phyloP scores from a whole-genome alignment of 2,329 filamentous ascomycete species.

The Xylariaceae sp. region DNA sequence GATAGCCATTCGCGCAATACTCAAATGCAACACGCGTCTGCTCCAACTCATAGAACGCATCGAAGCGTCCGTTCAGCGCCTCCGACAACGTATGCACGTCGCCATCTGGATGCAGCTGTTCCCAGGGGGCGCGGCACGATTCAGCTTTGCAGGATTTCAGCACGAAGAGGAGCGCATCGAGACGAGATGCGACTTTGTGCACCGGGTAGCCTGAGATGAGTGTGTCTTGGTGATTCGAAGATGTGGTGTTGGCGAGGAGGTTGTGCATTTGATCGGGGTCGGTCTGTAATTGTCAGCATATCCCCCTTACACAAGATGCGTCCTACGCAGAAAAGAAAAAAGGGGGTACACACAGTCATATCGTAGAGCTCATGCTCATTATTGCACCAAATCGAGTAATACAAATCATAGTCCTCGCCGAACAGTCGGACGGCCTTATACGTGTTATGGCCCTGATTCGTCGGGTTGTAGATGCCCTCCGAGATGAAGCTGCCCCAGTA shows the following conservation, averaged over 20 bases:
- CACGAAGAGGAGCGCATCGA: constrained; percentile 47
- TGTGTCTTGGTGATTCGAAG: neutral
- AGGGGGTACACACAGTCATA: constrained; percentile 41
- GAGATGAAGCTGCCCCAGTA: constrained; percentile 41
- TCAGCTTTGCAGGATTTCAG: constrained; percentile 44
- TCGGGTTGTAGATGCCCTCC: constrained; percentile 16
- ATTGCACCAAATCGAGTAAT: constrained; percentile 51
- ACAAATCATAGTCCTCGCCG: constrained; percentile 44
- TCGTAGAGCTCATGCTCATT: constrained; percentile 55
- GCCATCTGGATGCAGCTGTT: constrained; percentile 41
- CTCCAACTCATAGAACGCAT: constrained; percentile 39
- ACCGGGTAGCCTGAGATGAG: constrained; percentile 18
- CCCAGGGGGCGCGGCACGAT: constrained; percentile 43
- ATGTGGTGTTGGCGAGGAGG: constrained; percentile 32
- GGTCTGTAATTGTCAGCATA: constrained; percentile 11
- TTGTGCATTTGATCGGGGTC: constrained; percentile 29
- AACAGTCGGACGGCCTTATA: constrained; percentile 50
- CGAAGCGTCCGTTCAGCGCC: constrained; percentile 38
- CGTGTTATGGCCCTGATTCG: constrained; percentile 38
- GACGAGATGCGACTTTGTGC: constrained; percentile 34
- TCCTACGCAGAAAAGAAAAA: constrained; percentile 39
- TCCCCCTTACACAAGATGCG: neutral
- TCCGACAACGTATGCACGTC: constrained; percentile 39
- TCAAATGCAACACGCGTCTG: constrained; percentile 39
- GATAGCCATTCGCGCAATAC: constrained; percentile 36